A percentile compares a stretch with the other conserved stretches of the same genome.
Evolutionary conservation across 345 rosid species (phyloP).

Genomic region (Citrus mangshanensis): DNA sequence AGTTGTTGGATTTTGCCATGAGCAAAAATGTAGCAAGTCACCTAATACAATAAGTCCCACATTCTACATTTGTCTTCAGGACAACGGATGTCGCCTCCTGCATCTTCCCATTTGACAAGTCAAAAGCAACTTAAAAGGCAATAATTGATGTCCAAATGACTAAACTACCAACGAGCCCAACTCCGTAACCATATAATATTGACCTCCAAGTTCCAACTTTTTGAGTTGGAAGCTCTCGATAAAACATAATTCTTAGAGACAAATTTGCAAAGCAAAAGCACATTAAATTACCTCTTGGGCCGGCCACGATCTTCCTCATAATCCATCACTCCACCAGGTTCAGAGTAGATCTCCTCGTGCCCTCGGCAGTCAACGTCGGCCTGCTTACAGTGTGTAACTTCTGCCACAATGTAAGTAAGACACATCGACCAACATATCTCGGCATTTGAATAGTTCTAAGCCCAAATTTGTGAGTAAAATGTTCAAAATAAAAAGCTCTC

Average conservation of each 20-base stretch:
- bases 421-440: conserved; percentile 74
- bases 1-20: conserved; percentile 19
- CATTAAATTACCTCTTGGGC: conserved; percentile 68
- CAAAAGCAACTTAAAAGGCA: background rate
- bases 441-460: conserved; percentile 28
- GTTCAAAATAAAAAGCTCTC: background rate
- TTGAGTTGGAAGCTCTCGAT: background rate
- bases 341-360: conserved; percentile 89
- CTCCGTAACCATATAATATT: background rate
- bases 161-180: background rate
- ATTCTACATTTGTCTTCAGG: conserved; percentile 37
- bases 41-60: conserved; percentile 15
- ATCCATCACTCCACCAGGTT: conserved; percentile 99
- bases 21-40: conserved; percentile 34
- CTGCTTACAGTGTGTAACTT: conserved; percentile 97
- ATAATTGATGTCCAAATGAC: background rate
- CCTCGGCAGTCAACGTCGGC: conserved; percentile 81
- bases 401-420: conserved; percentile 99
- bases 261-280: conserved; percentile 1
- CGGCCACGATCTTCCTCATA: conserved; percentile 90
- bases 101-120: conserved; percentile 21
- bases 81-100: conserved; percentile 80
- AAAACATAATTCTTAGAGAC: background rate
- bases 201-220: background rate
- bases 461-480: background rate